Percentiles rank a stretch among this genome's conserved stretches.
phyloP scores from a whole-genome alignment of 192 early-diverging fungal species.

The Rhizophagus prolifer region DNA sequence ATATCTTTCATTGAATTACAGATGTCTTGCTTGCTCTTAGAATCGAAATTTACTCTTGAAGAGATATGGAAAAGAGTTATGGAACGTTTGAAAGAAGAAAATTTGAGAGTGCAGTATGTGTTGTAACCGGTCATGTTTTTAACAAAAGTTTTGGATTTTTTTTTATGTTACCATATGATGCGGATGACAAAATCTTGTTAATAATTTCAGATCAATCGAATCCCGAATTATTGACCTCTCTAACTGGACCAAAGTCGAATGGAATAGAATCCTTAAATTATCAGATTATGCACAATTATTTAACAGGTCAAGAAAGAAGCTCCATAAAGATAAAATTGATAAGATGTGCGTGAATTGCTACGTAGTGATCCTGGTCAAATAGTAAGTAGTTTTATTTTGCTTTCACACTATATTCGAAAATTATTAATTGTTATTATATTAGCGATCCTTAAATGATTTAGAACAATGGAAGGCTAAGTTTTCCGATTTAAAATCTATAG shows the following conservation, averaged over 20 bases:
- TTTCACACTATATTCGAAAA: constrained; percentile 11
- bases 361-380: constrained; percentile 6
- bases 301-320: background rate
- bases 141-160: too few relatives aligned
- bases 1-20: too few relatives aligned
- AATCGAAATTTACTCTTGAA: too few relatives aligned
- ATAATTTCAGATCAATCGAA: constrained; percentile 5
- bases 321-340: constrained; percentile 12
- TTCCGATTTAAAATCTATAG: too few relatives aligned
- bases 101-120: too few relatives aligned
- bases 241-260: constrained; percentile 24
- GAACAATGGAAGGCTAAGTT: too few relatives aligned
- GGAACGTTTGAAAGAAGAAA: too few relatives aligned
- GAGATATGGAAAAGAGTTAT: too few relatives aligned
- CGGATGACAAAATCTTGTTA: background rate
- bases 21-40: too few relatives aligned
- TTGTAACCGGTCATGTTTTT: too few relatives aligned
- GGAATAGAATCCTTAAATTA: constrained; percentile 6
- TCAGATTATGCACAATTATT: constrained; percentile 15
- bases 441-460: constrained; percentile 9
- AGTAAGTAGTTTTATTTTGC: constrained; percentile 10
- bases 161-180: too few relatives aligned
- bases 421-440: constrained; percentile 19
- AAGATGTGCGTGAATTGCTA: background rate
- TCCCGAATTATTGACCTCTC: constrained; percentile 11